Base-by-base conservation (phyloP, 2,329 filamentous ascomycete species). In the Aphanoascus verrucosus region DNA sequence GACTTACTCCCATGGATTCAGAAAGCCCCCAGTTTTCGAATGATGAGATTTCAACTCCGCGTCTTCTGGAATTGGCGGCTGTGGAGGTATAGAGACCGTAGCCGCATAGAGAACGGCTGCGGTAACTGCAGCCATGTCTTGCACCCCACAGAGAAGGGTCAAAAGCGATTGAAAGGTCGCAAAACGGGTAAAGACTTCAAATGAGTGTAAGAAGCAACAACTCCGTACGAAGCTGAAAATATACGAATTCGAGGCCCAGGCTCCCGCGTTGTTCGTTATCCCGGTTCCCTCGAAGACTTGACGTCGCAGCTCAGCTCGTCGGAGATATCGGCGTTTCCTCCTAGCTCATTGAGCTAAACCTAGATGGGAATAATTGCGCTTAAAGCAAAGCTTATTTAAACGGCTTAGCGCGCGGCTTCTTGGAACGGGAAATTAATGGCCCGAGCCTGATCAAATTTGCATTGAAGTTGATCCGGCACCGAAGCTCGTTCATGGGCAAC, bases 1-100 rank as follows among this genome's bases (percentile, higher is more conserved):
- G 34, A 56, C 66, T 60, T 58, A 73, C 65, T 69, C 66, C 71
- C 71, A 74, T n/a, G 71, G 71, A 55, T 73, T 74, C 31, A 62
- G 60, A 53, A 72, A 74, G 2, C 62, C 61, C 4, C 70, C 69
- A 2, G 56, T 61, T 50, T 66, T 61, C 2, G 61, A 54, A 60
- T 74, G 72, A 57, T 72, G 71, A 11, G 60, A 65, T 56, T 73
- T 73, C 17, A 63, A 52, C 11, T 64, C 59, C 1, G 66, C 66
- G 62, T 72, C 70, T 7, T 72, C 69, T 1, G 71, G 71, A 2
- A 60, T 61, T 14, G 65, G 54, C 19, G 64, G 61, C 8, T 61
- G 59, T 1, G 67, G 61, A 19, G 70, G 64, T 1, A 60, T 62
- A n/a, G 69, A 65, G 6, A 73, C 62, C 1, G 68, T 67, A n/a